Evolutionary conservation across 108 stramenopile species (phyloP), one percentile per base, ranked within the genome.

Genomic region (Bacterosira constricta): DNA sequence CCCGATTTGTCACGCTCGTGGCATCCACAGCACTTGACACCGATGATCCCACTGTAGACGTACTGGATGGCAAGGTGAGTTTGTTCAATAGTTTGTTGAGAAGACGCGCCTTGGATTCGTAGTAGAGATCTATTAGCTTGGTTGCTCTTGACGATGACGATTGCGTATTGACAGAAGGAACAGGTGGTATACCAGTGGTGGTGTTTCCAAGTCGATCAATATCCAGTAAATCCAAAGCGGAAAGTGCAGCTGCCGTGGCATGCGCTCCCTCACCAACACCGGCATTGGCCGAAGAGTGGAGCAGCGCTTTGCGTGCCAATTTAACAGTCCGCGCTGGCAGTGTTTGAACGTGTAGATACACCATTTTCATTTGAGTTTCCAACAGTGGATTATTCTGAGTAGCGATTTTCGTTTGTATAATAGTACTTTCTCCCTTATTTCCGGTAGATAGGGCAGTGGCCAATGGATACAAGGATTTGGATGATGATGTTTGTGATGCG

Each of bases 261-360:
- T 66, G 46, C 13, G 70, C 53, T 46, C 62, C 68, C 13, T 52
- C 71, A n/a, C 45, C 42, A 23, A 35, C 42, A 7, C 18, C 45
- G 1, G 38, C 25, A 18, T 65, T 73, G 20, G 80, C 66, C 1
- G 89, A 80, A 3, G 89, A 68, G 41, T 59, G 37, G 18, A 80
- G 58, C 21, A 92, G 44, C 20, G 84, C 71, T 6, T 61, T 17
- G 17, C 78, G 76, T 0, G 94, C 78, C 47, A 89, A 79, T 26
- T 76, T 78, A 18, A 83, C 71, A 15, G 88, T 90, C 47, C 86
- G 82, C 1, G 67, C 51, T 7, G 94, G 94, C 1, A 95, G 54
- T 9, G 85, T 87, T 63, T 93, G 89, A 12, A 93, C 77, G 56
- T 93, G 91, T 32, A 95, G 77, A 68, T 84, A 91, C n/a, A 86